Base-by-base conservation (phyloP, 805 yeast genomes). In the Wickerhamomyces silvicola region DNA sequence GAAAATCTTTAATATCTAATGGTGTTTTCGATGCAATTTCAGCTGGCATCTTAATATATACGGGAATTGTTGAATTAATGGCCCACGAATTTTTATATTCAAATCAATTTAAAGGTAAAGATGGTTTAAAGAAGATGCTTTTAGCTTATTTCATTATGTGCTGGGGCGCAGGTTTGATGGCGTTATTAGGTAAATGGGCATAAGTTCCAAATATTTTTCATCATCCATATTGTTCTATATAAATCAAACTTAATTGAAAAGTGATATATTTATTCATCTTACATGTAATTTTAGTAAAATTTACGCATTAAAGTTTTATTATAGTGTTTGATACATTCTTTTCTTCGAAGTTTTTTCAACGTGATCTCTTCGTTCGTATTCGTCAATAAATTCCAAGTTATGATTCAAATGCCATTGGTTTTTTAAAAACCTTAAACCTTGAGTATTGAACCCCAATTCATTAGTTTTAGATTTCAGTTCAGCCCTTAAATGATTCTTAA, bases 361-460 rank as follows among this genome's bases (percentile, higher is more conserved):
- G 37, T 68, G 64, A 34, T 61, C 62, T 34, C 58, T 57, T 38
- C 72, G 78, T 42, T 77, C 81, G 18, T 63, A 64, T 30, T 75
- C 83, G 46, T 84, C 95, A 28, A 74, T 68, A 49, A 77, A 87
- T 51, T 81, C 86, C 21, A 72, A 66, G 44, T 70, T 77, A 52
- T 90, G 97, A 26, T 66, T 68, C 50, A 78, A 57, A 37, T 75
- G 74, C 95, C 96, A 88, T 56, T 81, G 86, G 27, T 69, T 73
- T 51, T 76, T 78, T 38, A 83, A 57, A 46, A 75, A 82, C 45
- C 71, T 74, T 54, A 92, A 64, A 4, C 95, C 97, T 39, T 83
- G 88, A 13, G 85, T 65, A 50, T 92, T 92, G 62, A 71, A 79
- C 8, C 97, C 97, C 28, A 92, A 65, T 37, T 73, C 79, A 28